Conservation (phyloP, 352 stramenopile genomes). For the Phytophthora pluvialis region DNA sequence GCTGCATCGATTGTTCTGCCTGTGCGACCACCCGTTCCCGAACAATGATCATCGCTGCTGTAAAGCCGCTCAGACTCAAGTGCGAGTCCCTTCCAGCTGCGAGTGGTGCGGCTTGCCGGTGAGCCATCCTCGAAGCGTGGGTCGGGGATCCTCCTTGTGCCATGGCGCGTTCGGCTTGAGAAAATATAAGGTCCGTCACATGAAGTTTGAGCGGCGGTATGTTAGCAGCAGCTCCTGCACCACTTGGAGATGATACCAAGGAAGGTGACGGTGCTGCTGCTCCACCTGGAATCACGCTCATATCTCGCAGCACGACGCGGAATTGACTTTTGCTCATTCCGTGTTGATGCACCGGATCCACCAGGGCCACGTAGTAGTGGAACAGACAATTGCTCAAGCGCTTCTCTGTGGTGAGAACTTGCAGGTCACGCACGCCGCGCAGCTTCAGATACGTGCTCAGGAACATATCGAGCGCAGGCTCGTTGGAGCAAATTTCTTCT, state of each 20-base stretch:
- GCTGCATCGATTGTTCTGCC: conserved; percentile 43
- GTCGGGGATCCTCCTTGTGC: conserved; percentile 39
- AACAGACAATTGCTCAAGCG: conserved; percentile 72
- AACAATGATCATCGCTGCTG: conserved; percentile 64
- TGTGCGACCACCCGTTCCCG: conserved; percentile 56
- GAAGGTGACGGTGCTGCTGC: conserved; percentile 19
- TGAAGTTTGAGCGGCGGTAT: conserved; percentile 61
- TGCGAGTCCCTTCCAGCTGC: conserved; percentile 23
- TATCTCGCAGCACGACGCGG: conserved; percentile 58
- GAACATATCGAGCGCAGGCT: conserved; percentile 64
- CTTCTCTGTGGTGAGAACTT: conserved; percentile 63
- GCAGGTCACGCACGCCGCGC: conserved; percentile 51
- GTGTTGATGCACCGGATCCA: conserved; percentile 51
- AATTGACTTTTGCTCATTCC: conserved; percentile 76
- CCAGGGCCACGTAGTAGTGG: conserved; percentile 67
- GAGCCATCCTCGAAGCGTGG: conserved; percentile 30
- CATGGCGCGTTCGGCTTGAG: conserved; percentile 50
- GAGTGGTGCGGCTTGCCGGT: conserved; percentile 35
- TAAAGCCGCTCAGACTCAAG: conserved; percentile 52
- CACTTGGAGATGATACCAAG: conserved; percentile 19
- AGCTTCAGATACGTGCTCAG: conserved; percentile 60
- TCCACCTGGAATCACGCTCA: conserved; percentile 44
- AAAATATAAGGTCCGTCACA: conserved; percentile 69
- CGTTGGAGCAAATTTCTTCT: conserved; percentile 61
- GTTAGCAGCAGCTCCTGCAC: conserved; percentile 1